Evolutionary conservation across 2,329 filamentous ascomycete genomes (phyloP), one percentile per base, ranked within the genome.

Genomic region (Trichoderma aggressivum): DNA sequence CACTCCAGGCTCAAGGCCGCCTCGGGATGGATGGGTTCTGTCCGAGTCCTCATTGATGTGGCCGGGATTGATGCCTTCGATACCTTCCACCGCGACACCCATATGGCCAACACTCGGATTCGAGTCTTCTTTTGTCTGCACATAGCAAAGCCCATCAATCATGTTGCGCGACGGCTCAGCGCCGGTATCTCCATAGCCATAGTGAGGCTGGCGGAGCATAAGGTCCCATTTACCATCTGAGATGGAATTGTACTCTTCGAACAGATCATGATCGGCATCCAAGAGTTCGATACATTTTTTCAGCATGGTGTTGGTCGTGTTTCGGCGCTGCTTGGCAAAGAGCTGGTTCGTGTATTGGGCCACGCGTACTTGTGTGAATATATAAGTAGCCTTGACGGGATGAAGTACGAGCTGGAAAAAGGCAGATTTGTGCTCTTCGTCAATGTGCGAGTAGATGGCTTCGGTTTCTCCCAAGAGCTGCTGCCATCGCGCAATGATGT

Each of bases 391-490:
- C 43, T 86, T 84, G 60, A 88, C 84, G 0, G 89, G 88, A 68
- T 91, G 88, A 7, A 89, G 82, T 10, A 91, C 82, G 71, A 89
- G 85, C 74, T 91, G 84, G 77, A 89, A 91, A 74, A 88, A 87
- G 0, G 88, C 84, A 1, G 87, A 81, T 70, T 85, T 84, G 8
- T 83, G 80, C 1, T 81, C 80, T 0, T 78, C 75, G 0, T 82
- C 77, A 0, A 89, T 77, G 2, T 78, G 78, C 18, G 83, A 78
- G 61, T 86, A 82, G 0, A 89, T 78, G 0, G 76, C 77, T 65
- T 86, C 78, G 0, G 87, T 86, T 10, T 82, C 79, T 2, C 80
- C 74, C 2, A 80, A 80, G 32, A 90, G 80, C 0, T 79, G 75
- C n/a, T 81, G 78, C 88, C 88, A 91, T 32, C 86, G 83, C 1